Base-by-base conservation (phyloP, 768 basidiomycete species). In the Xerocomus spinulosus region DNA sequence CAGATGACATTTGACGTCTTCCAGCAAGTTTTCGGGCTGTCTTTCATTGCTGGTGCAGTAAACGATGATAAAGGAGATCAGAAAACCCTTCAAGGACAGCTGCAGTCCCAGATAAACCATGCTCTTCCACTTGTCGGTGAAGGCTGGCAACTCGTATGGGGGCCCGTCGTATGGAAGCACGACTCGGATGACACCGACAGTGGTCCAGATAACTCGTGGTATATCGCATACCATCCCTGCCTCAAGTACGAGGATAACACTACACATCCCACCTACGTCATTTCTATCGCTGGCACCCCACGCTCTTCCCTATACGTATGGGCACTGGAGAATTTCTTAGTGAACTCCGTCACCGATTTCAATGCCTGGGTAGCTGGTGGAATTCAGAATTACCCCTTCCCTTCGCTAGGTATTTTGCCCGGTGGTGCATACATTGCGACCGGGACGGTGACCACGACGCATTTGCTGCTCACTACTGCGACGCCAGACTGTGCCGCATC, bases 201-300 rank as follows among this genome's bases (percentile, higher is more conserved):
- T 5, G 51, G 51, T 1, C 58, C 54, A 8, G 54, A 49, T 10
- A 57, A 60, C 36, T 39, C 58, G 5, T 53, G 49, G 49, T 60
- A 46, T 23, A 3, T 60, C 8, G 54, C 54, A 17, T 30, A 25
- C 14, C 39, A 57, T 17, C 55, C 55, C 0, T 6, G 2, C 15
- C 38, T 54, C 33, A 0, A 21, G 39, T 51, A 49, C 7, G 54
- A 60, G 15, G 55, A 60, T 13, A 47, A 54, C 4, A 48, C 40
- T 12, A 20, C 39, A 3, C 38, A 33, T 4, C 43, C 46, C 2
- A 33, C 54, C 36, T 49, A 56, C 29, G 51, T 51, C 20, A 44
- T 56, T 9, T 46, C 49, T 34, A n/a, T 56, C n/a, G 43, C 57
- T 3, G 47, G 54, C 9, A 59, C 57, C 32, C 45, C 50, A 4